These are phyloP conservation scores for Hanseniaspora singularis DNA, from an alignment of 805 yeast species.

Conservation along the genomic window DNA sequence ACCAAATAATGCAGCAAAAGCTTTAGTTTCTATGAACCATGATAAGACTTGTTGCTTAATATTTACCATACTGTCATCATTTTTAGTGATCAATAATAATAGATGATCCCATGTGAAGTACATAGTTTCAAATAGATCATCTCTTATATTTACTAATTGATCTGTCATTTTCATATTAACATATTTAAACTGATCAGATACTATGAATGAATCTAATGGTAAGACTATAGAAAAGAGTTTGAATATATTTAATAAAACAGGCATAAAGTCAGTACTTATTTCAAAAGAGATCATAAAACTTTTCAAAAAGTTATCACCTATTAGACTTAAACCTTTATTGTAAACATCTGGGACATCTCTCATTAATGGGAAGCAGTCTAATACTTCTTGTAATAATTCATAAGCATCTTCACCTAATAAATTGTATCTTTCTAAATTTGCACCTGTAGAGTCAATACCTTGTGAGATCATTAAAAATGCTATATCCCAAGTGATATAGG, in stretches of 20 bases:
- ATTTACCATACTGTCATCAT: conserved; percentile 5
- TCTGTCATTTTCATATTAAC: conserved; percentile 41
- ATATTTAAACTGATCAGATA: conserved; percentile 30
- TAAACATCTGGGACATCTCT: conserved; percentile 21
- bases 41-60: conserved; percentile 19
- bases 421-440: conserved; percentile 31
- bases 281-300: conserved; percentile 47
- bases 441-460: conserved; percentile 52
- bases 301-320: conserved; percentile 36
- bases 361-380: conserved; percentile 46
- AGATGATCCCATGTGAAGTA: conserved; percentile 32
- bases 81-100: conserved; percentile 17
- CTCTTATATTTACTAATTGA: conserved; percentile 51
- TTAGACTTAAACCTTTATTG: conserved; percentile 22
- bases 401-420: conserved; percentile 74
- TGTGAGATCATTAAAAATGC: conserved; percentile 51
- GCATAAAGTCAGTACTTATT: conserved; percentile 63
- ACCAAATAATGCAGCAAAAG: conserved; percentile 23
- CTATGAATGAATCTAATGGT: conserved; percentile 32
- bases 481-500: conserved; percentile 39
- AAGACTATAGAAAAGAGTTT: conserved; percentile 49
- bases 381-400: conserved; percentile 64
- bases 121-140: conserved; percentile 47
- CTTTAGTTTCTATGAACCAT: conserved; percentile 24
- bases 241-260: conserved; percentile 47